phyloP scores from a whole-genome alignment of 2,329 filamentous ascomycete species.

The Microascus cirrosus region DNA sequence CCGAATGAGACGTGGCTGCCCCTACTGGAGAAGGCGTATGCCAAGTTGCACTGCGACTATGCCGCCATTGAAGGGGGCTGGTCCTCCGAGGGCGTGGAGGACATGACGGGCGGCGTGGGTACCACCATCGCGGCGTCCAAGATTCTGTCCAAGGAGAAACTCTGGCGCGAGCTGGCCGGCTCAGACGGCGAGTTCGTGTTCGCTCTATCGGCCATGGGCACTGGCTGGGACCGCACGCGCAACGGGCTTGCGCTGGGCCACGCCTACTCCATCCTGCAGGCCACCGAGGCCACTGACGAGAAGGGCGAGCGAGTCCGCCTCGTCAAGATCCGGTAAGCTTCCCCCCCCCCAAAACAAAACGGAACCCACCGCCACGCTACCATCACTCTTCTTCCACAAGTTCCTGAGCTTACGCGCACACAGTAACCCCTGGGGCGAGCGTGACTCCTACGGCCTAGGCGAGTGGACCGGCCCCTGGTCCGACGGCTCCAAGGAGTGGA shows the following conservation, averaged over 20 bases:
- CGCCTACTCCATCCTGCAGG: conserved; percentile 39
- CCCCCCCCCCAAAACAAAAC: no score
- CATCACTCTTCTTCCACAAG: background rate
- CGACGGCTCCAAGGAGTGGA: conserved; percentile 66
- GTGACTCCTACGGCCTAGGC: conserved; percentile 19
- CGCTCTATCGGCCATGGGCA: conserved; percentile 23
- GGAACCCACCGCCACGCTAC: background rate
- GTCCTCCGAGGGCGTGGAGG: conserved; percentile 46
- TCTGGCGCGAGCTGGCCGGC: conserved; percentile 58
- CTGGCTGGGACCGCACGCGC: conserved; percentile 15
- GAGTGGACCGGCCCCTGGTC: conserved; percentile 68
- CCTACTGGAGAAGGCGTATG: conserved; percentile 69
- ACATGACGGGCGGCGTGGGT: conserved; percentile 44
- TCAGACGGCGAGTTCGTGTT: conserved; percentile 59
- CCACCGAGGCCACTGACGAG: conserved; percentile 30
- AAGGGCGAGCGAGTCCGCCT: conserved; percentile 25
- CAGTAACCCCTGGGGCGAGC: conserved; percentile 63
- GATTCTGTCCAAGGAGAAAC: conserved; percentile 54
- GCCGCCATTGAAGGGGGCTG: conserved; percentile 64
- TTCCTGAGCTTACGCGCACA: conserved; percentile 4
- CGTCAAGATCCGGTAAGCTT: conserved; percentile 31
- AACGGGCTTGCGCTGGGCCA: conserved; percentile 33
- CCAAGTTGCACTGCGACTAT: conserved; percentile 73
- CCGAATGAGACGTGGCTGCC: conserved; percentile 74
- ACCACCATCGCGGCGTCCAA: conserved; percentile 43